Conservation (phyloP, 352 stramenopile species). For the Phytophthora hybrid region DNA sequence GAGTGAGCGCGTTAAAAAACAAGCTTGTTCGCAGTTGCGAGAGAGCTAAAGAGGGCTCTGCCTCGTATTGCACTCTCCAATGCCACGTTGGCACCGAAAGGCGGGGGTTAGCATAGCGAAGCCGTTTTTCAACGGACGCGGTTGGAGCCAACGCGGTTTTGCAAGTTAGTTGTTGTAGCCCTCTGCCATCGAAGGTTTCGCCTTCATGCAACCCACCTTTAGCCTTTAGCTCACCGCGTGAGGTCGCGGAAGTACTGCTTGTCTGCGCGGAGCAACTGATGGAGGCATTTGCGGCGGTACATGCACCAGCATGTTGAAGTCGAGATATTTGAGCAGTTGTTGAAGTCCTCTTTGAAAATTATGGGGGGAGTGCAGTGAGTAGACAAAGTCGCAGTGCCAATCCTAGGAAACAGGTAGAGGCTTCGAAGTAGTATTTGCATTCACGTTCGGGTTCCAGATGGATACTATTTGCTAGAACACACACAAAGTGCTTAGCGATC, state of each 20-base stretch:
- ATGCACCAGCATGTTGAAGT: slow-evolving; percentile 2
- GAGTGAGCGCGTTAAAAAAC: slow-evolving; percentile 2
- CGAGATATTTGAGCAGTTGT: background rate
- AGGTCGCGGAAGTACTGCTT: background rate
- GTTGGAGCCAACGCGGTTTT: slow-evolving; percentile 2
- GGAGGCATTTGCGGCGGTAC: background rate
- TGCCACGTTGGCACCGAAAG: background rate
- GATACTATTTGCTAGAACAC: background rate
- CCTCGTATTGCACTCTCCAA: slow-evolving; percentile 2
- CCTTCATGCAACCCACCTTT: background rate
- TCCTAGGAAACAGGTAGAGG: background rate
- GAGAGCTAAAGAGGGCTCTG: slow-evolving; percentile 17
- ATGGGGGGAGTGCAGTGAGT: background rate
- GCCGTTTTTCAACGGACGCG: slow-evolving; percentile 21
- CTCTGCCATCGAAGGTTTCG: slow-evolving; percentile 21
- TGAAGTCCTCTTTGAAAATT: slow-evolving; percentile 1
- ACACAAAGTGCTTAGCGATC: background rate
- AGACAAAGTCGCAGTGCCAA: background rate
- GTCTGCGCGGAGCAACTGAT: background rate
- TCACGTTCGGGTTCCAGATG: too few relatives aligned
- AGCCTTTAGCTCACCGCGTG: background rate
- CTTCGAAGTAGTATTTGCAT: background rate
- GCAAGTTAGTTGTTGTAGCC: background rate
- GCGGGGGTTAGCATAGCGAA: background rate
- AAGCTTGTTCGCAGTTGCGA: background rate